A percentile compares a stretch with the other conserved stretches of the same genome.
phyloP scores from a whole-genome alignment of 768 basidiomycete genomes.

The Auriscalpium orientale region DNA sequence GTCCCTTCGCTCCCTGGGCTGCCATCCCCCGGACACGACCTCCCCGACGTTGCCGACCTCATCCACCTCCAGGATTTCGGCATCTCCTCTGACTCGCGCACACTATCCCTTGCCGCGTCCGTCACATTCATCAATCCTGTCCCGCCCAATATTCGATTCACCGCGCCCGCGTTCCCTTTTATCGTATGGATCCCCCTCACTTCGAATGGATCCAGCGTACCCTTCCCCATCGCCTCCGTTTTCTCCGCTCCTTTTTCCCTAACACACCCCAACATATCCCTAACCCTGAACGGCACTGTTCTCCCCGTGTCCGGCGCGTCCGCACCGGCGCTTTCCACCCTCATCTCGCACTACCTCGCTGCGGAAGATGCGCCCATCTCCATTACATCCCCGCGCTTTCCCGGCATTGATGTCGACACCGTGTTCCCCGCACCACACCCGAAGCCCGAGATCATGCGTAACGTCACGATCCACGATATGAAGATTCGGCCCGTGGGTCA shows the following conservation, averaged over 20 bases:
- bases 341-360: constrained; percentile 60
- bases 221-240: constrained; percentile 46
- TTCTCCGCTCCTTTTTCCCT: constrained; percentile 48
- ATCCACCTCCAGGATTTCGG: constrained; percentile 53
- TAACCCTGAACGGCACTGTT: constrained; percentile 48
- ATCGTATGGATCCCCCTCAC: constrained; percentile 40
- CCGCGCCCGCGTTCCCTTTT: constrained; percentile 55
- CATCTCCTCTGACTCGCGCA: constrained; percentile 28
- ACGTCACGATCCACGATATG: constrained; percentile 75
- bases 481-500: constrained; percentile 45
- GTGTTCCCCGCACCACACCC: constrained; percentile 62
- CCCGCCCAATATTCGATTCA: constrained; percentile 41
- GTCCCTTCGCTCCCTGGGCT: constrained; percentile 62
- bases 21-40: constrained; percentile 46
- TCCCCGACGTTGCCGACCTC: constrained; percentile 52
- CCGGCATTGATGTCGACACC: constrained; percentile 35
- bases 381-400: constrained; percentile 49
- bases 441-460: constrained; percentile 55
- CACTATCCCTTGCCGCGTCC: constrained; percentile 30
- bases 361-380: constrained; percentile 47
- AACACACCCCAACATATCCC: constrained; percentile 61
- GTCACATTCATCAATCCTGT: constrained; percentile 55
- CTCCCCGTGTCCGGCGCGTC: constrained; percentile 40
- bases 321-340: constrained; percentile 42
- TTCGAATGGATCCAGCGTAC: constrained; percentile 5